Percentiles rank a stretch among this genome's conserved stretches.
Conservation (phyloP, 73 alveolate genomes). For the Paramecium sexaurelia region DNA sequence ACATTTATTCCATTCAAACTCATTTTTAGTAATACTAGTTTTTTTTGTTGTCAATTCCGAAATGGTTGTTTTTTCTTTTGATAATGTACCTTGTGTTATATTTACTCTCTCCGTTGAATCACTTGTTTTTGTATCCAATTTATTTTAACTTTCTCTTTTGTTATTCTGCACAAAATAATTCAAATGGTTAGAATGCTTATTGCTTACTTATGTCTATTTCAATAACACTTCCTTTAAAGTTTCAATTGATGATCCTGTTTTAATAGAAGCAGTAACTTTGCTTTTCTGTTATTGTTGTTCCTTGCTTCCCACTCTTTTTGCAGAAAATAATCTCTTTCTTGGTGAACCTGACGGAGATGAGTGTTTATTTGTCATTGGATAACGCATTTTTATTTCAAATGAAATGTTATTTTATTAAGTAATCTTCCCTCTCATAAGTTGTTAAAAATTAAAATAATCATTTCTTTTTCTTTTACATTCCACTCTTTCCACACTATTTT, state of each 20-base stretch:
- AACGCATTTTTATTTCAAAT: background rate
- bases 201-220: background rate
- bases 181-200: background rate
- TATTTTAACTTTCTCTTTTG: constrained; percentile 21
- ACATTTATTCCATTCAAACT: constrained; percentile 42
- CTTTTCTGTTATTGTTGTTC: background rate
- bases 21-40: background rate
- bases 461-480: background rate
- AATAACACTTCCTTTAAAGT: constrained; percentile 41
- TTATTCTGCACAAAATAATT: background rate
- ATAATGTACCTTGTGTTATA: background rate
- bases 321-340: constrained; percentile 22
- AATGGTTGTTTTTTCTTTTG: background rate
- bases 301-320: constrained; percentile 40
- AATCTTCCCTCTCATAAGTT: constrained; percentile 23
- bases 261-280: constrained; percentile 47
- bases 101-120: constrained; percentile 34
- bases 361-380: constrained; percentile 24
- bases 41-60: background rate
- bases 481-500: constrained; percentile 65
- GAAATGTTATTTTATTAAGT: background rate
- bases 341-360: constrained; percentile 48
- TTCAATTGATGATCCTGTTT: constrained; percentile 64
- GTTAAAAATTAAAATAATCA: constrained; percentile 51
- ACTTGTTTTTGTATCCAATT: constrained; percentile 27